Evolutionary conservation across 208 protist species (phyloP).

Genomic region (Crithidia fasciculata): DNA sequence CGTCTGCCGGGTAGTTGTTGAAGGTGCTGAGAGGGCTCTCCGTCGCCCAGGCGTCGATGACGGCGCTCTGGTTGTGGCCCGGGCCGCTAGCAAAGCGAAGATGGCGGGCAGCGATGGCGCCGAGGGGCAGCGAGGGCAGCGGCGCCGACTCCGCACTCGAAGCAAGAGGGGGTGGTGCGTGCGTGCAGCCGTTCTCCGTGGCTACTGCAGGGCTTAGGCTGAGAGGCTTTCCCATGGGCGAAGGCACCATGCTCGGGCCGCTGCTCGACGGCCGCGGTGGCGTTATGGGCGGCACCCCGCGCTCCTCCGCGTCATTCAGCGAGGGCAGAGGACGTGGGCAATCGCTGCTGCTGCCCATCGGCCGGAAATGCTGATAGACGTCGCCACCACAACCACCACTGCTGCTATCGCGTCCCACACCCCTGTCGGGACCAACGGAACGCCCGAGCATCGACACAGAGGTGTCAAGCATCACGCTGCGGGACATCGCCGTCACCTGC

Average conservation of each 20-base stretch:
- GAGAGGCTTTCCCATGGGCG: slow-evolving; percentile 6
- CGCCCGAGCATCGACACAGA: background rate
- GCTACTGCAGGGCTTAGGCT: background rate
- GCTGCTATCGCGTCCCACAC: background rate
- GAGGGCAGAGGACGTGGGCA: background rate
- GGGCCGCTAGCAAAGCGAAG: slow-evolving; percentile 19
- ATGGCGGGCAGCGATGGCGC: background rate
- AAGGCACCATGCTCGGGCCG: slow-evolving; percentile 8
- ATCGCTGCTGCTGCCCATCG: slow-evolving; percentile 9
- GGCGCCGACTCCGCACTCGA: background rate
- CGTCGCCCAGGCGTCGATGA: slow-evolving; percentile 10
- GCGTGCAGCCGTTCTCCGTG: background rate
- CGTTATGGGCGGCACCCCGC: slow-evolving; percentile 14
- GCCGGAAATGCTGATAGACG: slow-evolving; percentile 8
- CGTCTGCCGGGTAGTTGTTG: slow-evolving; percentile 48
- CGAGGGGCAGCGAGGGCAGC: slow-evolving; percentile 17
- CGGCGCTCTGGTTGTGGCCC: slow-evolving; percentile 3
- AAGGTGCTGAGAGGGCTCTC: slow-evolving; percentile 25
- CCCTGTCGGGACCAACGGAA: background rate
- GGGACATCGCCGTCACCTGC: slow-evolving; percentile 14
- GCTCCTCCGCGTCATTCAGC: background rate
- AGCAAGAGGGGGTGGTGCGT: background rate
- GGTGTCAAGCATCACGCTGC: background rate
- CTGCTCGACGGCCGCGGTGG: slow-evolving; percentile 7
- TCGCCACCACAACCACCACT: no score